phyloP scores from a whole-genome alignment of 768 basidiomycete species.

The Rhizopogon salebrosus region DNA sequence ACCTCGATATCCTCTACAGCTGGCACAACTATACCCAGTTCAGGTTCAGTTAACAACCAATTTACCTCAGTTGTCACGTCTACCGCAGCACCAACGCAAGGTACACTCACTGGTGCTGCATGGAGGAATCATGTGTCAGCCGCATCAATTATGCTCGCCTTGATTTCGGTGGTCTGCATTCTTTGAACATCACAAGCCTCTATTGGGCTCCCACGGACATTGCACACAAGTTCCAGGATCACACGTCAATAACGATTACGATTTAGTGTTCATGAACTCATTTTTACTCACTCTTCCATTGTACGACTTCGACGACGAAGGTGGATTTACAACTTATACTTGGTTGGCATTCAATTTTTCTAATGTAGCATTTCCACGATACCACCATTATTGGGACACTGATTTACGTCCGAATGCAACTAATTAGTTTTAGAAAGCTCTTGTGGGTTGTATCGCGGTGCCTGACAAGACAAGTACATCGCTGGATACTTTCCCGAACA shows the following conservation, averaged over 20 bases:
- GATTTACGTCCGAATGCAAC: not conserved
- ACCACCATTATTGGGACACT: not conserved
- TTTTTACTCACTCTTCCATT: constrained; percentile 2
- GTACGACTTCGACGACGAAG: constrained; percentile 8
- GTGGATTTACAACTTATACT: constrained; percentile 2
- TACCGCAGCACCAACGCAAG: constrained; percentile 8
- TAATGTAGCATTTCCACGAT: not conserved
- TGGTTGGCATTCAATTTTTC: not conserved
- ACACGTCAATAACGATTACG: not conserved
- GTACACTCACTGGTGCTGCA: constrained; percentile 14
- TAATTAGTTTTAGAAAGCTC: not conserved
- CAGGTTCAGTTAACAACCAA: not conserved
- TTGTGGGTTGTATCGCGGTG: not conserved
- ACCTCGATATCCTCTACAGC: not conserved
- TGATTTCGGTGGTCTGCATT: constrained; percentile 12
- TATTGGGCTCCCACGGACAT: constrained; percentile 8
- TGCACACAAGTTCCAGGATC: constrained; percentile 1
- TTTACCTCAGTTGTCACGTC: constrained; percentile 8
- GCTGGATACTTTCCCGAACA: not conserved
- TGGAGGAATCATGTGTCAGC: constrained; percentile 18
- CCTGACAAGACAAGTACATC: not conserved
- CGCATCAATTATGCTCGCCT: constrained; percentile 11
- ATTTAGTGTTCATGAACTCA: constrained; percentile 14
- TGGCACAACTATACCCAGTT: not conserved
- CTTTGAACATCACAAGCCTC: constrained; percentile 13